phyloP scores from a whole-genome alignment of 345 rosid genomes.

The Excoecaria agallocha region DNA sequence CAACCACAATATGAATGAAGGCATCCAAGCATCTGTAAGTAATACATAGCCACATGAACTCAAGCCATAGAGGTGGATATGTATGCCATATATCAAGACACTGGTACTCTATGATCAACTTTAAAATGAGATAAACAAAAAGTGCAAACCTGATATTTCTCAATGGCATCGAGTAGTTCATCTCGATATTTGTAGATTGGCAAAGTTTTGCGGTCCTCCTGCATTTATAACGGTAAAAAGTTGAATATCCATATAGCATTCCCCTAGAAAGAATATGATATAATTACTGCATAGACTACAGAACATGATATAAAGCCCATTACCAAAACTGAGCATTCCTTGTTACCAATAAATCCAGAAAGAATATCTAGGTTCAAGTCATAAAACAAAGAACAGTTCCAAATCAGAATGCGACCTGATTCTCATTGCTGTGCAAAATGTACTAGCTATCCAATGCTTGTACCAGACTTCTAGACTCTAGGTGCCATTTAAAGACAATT shows the following conservation, averaged over 20 bases:
- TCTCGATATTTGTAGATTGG: constrained; percentile 87
- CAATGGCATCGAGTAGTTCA: constrained; percentile 70
- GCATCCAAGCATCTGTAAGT: neutral
- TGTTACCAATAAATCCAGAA: neutral
- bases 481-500: neutral
- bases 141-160: constrained; percentile 61
- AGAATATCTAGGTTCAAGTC: neutral
- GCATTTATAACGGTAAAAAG: constrained; percentile 16
- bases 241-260: constrained; percentile 8
- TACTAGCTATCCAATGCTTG: neutral
- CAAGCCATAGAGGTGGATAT: neutral
- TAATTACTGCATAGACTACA: neutral
- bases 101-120: neutral
- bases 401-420: neutral
- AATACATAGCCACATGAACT: neutral
- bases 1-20: neutral
- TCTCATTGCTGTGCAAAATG: neutral
- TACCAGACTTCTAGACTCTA: neutral
- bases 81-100: neutral
- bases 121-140: neutral
- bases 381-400: neutral
- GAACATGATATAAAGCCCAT: neutral
- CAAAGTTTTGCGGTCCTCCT: constrained; percentile 82
- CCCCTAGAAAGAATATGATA: neutral
- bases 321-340: neutral